These are phyloP conservation scores for Panicum miliaceum DNA, from an alignment of 176 grass and related monocot genomes.

Conservation along the genomic window DNA sequence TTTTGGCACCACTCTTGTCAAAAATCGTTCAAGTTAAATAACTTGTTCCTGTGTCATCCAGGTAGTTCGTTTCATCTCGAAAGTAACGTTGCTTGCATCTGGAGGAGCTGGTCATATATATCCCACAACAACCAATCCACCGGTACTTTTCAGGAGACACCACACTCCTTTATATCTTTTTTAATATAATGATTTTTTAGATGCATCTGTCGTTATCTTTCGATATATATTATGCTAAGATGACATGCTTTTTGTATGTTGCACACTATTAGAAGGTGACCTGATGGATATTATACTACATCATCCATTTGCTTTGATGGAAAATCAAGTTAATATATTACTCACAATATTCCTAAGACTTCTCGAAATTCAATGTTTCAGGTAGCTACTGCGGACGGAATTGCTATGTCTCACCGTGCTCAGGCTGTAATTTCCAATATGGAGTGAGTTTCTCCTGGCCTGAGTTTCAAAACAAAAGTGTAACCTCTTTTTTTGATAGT, in stretches of 20 bases:
- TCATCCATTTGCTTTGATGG: constrained; percentile 10
- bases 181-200: constrained; percentile 15
- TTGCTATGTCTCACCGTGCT: constrained; percentile 92
- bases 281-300: not conserved
- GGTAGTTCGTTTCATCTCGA: constrained; percentile 90
- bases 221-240: not conserved
- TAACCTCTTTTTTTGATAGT: no score
- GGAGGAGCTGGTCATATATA: constrained; percentile 97
- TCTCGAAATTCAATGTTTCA: constrained; percentile 46
- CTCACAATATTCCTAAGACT: constrained; percentile 25
- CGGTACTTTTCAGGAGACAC: constrained; percentile 54
- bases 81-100: constrained; percentile 91
- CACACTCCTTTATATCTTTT: constrained; percentile 17
- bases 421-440: constrained; percentile 98
- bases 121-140: constrained; percentile 94
- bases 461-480: not conserved
- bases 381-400: constrained; percentile 98
- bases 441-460: constrained; percentile 78
- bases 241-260: constrained; percentile 11
- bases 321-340: constrained; percentile 17
- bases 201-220: not conserved
- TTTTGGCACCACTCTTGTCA: constrained; percentile 15
- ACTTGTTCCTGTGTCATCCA: constrained; percentile 42
- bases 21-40: constrained; percentile 16
- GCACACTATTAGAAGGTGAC: not conserved